A percentile compares a stretch with the other conserved stretches of the same genome.
phyloP scores from a whole-genome alignment of 352 stramenopile genomes.

The Thraustotheca clavata region DNA sequence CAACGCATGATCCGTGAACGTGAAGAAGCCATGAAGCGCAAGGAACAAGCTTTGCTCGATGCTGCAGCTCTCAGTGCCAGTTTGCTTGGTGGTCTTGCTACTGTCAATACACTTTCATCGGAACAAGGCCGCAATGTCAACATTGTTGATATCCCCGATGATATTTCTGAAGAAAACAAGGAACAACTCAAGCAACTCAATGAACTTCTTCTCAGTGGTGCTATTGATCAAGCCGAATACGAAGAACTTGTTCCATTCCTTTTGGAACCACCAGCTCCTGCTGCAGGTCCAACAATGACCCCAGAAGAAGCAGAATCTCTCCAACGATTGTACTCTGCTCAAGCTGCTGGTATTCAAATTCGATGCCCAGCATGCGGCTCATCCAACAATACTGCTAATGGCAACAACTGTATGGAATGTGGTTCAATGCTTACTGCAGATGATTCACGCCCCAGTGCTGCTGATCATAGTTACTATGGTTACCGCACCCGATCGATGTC shows the following conservation, averaged over 20 bases:
- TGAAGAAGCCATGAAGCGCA: constrained; percentile 44
- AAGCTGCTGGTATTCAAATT: constrained; percentile 80
- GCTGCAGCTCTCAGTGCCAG: constrained; percentile 70
- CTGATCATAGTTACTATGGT: constrained; percentile 47
- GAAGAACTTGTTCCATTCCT: constrained; percentile 83
- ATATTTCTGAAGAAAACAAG: constrained; percentile 77
- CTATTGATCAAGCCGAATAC: constrained; percentile 78
- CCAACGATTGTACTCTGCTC: constrained; percentile 60
- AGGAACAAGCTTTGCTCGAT: constrained; percentile 50
- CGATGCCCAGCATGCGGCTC: constrained; percentile 75
- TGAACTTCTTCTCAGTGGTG: constrained; percentile 69
- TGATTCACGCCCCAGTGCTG: constrained; percentile 38
- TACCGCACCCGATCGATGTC: constrained; percentile 56
- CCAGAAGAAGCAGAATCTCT: constrained; percentile 78
- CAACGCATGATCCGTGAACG: constrained; percentile 45
- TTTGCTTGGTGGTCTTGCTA: constrained; percentile 61
- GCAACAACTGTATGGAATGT: constrained; percentile 82
- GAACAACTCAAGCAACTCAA: constrained; percentile 82
- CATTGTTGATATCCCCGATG: constrained; percentile 73
- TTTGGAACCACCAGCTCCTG: constrained; percentile 49
- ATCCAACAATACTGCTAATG: constrained; percentile 83
- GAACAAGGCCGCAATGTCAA: constrained; percentile 43
- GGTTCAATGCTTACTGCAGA: constrained; percentile 72
- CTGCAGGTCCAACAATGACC: constrained; percentile 53
- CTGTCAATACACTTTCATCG: constrained; percentile 46